Percentiles rank a stretch among this genome's conserved stretches.
Evolutionary conservation across 2,329 filamentous ascomycete species (phyloP).

Genomic region (Epichloe typhina): DNA sequence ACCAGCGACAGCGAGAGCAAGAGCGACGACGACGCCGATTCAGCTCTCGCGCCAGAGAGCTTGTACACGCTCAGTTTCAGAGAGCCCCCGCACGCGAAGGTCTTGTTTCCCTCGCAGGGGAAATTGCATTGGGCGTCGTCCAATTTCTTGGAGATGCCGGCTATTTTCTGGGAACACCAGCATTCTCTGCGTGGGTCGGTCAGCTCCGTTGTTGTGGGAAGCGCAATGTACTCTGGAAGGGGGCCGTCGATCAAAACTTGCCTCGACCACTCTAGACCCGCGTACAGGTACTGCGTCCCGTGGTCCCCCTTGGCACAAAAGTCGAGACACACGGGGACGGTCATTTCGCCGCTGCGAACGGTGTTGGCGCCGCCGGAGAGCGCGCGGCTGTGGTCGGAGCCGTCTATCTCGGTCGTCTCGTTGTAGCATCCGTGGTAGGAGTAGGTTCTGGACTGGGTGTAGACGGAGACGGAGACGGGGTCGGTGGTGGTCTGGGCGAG

Average conservation of each 20-base stretch:
- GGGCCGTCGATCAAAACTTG: slow-evolving; percentile 10
- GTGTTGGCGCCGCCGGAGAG: slow-evolving; percentile 29
- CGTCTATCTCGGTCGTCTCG: slow-evolving; percentile 35
- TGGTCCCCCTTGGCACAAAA: slow-evolving; percentile 29
- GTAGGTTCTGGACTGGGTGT: slow-evolving; percentile 26
- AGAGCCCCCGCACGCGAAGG: slow-evolving; percentile 39
- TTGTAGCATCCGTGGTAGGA: slow-evolving; percentile 45
- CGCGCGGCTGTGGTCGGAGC: slow-evolving; percentile 31
- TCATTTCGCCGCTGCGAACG: slow-evolving; percentile 33
- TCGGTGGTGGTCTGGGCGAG: slow-evolving; percentile 5
- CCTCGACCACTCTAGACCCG: slow-evolving; percentile 41
- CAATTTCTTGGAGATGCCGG: slow-evolving; percentile 30
- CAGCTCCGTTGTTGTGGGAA: no score
- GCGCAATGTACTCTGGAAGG: no score
- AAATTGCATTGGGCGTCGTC: slow-evolving; percentile 35
- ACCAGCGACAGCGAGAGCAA: not conserved
- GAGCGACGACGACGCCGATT: not conserved
- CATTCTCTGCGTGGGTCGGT: slow-evolving; percentile 32
- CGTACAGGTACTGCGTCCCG: slow-evolving; percentile 29
- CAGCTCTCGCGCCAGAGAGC: slow-evolving; percentile 8
- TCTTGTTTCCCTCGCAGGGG: slow-evolving; percentile 37
- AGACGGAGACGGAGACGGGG: slow-evolving; percentile 22
- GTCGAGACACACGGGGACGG: slow-evolving; percentile 34
- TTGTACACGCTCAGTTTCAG: slow-evolving; percentile 35
- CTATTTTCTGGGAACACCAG: slow-evolving; percentile 43